These are phyloP conservation scores for Panaeolus papilionaceus DNA, from an alignment of 768 basidiomycete genomes.

Conservation along the genomic window DNA sequence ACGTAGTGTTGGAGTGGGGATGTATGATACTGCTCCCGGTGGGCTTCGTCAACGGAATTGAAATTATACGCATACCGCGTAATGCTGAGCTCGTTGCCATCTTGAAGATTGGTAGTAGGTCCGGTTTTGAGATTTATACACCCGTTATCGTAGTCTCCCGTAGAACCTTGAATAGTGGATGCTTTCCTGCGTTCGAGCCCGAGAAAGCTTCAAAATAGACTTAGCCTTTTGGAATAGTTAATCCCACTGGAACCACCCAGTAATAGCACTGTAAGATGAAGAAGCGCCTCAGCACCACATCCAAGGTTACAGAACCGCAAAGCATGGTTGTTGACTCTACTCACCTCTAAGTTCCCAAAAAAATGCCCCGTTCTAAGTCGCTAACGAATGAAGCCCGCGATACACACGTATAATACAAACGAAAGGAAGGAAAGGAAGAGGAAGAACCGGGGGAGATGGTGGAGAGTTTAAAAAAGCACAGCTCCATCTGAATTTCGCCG, in stretches of 20 bases:
- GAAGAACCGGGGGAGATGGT: not conserved
- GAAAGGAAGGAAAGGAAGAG: not conserved
- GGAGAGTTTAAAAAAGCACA: slow-evolving; percentile 3
- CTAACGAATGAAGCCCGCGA: not conserved
- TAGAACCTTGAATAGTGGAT: not conserved
- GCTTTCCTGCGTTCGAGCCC: not conserved
- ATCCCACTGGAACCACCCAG: not conserved
- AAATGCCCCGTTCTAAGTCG: not conserved
- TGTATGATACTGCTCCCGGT: slow-evolving; percentile 13
- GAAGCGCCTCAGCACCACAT: not conserved
- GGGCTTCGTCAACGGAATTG: slow-evolving; percentile 50
- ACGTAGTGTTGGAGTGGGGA: slow-evolving; percentile 2
- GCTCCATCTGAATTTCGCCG: slow-evolving; percentile 8
- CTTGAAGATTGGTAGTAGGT: not conserved
- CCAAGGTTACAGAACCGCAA: not conserved
- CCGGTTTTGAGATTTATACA: not conserved
- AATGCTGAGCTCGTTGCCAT: slow-evolving; percentile 27
- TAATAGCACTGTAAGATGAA: not conserved
- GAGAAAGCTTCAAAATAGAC: not conserved
- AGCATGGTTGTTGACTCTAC: not conserved
- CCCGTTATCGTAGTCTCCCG: not conserved
- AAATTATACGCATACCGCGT: slow-evolving; percentile 49
- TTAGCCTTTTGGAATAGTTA: not conserved
- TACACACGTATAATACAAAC: not conserved
- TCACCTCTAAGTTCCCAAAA: not conserved